phyloP scores from a whole-genome alignment of 768 basidiomycete genomes.

The Goffeauzyma gilvescens region DNA sequence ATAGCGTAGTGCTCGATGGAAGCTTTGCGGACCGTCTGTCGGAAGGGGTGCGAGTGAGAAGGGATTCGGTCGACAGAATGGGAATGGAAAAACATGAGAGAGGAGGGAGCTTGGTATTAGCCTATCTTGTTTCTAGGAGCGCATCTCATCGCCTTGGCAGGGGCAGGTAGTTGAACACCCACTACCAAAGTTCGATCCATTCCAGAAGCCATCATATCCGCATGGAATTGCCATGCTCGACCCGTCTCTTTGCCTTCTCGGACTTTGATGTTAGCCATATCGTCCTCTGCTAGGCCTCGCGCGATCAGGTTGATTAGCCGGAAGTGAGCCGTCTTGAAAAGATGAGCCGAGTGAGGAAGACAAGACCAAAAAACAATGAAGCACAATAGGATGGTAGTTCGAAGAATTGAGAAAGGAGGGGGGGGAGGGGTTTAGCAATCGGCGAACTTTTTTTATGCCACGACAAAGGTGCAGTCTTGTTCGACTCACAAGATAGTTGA shows the following conservation, averaged over 20 bases:
- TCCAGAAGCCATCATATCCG: conserved; percentile 74
- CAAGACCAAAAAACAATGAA: neutral
- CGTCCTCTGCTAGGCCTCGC: conserved; percentile 45
- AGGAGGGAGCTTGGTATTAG: neutral
- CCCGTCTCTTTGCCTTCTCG: conserved; percentile 43
- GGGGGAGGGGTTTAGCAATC: no score
- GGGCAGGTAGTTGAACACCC: conserved; percentile 25
- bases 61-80: neutral
- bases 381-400: neutral
- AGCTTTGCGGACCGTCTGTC: conserved; percentile 79
- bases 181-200: conserved; percentile 79
- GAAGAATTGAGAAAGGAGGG: no score
- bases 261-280: conserved; percentile 40
- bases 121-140: neutral
- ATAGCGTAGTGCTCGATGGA: conserved; percentile 85
- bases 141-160: neutral
- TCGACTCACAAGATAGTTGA: conserved; percentile 67
- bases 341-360: neutral
- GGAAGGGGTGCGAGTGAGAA: neutral
- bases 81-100: neutral
- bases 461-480: neutral
- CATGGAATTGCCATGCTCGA: conserved; percentile 56
- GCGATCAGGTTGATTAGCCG: conserved; percentile 67
- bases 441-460: no score
- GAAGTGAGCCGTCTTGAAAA: conserved; percentile 60